Conservation (phyloP, 148 eudicot genomes). For the Spergularia bocconei region DNA sequence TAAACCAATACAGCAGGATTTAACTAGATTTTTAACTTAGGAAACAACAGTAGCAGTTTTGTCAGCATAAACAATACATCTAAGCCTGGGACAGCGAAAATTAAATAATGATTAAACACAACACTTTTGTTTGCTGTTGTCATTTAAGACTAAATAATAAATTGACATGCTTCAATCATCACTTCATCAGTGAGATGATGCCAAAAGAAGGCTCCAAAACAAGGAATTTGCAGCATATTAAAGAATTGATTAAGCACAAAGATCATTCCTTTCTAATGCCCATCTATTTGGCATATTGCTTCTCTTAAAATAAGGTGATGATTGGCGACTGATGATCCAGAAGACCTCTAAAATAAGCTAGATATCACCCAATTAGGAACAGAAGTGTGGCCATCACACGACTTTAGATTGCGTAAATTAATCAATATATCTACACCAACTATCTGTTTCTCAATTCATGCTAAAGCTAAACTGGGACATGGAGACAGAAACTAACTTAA, state of each 20-base stretch:
- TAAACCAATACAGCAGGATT: no score
- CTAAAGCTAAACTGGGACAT: not conserved
- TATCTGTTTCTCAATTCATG: not conserved
- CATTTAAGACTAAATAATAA: not conserved
- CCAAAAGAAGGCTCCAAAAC: slow-evolving; percentile 11
- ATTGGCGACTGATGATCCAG: not conserved
- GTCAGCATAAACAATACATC: slow-evolving; percentile 11
- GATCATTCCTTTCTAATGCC: not conserved
- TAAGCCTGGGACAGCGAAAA: slow-evolving; percentile 16
- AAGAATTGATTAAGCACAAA: slow-evolving; percentile 3
- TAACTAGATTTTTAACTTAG: not conserved
- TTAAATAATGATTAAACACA: slow-evolving; percentile 24
- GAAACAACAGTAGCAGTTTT: slow-evolving; percentile 9
- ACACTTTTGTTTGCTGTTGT: slow-evolving; percentile 7
- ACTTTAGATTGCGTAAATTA: not conserved
- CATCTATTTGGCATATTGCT: not conserved
- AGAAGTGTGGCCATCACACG: not conserved
- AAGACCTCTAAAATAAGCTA: slow-evolving; percentile 4
- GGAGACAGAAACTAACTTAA: slow-evolving; percentile 10
- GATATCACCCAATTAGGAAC: slow-evolving; percentile 6
- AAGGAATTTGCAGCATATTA: slow-evolving; percentile 5
- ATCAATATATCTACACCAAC: not conserved
- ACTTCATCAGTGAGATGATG: slow-evolving; percentile 9
- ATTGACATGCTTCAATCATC: slow-evolving; percentile 7
- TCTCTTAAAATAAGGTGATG: not conserved